Evolutionary conservation across 345 rosid species (phyloP).

Genomic region (Eutrema heterophyllum): DNA sequence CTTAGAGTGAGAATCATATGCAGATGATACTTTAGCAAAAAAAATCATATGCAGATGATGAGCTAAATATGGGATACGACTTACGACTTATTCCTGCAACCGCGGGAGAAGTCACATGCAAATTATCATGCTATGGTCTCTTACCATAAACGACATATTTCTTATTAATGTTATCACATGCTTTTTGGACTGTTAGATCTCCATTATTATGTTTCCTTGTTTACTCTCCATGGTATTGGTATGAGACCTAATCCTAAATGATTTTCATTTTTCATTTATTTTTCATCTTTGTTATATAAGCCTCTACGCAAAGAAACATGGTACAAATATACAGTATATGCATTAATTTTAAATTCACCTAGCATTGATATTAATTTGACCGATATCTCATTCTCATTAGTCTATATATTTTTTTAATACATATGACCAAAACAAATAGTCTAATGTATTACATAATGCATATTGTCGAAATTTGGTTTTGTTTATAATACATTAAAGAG

Average conservation of each 20-base stretch:
- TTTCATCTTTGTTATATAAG: neutral
- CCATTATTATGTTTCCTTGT: neutral
- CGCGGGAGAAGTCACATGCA: slow-evolving; percentile 23
- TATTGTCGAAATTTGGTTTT: too few species aligned
- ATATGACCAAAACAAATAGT: neutral
- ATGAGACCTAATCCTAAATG: neutral
- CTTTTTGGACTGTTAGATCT: neutral
- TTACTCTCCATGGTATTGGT: neutral
- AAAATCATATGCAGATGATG: neutral
- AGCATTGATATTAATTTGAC: neutral
- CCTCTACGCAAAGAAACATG: neutral
- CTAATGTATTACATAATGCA: neutral
- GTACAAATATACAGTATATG: neutral
- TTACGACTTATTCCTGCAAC: neutral
- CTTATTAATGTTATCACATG: slow-evolving; percentile 21
- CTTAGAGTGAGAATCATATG: neutral
- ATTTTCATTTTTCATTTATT: neutral
- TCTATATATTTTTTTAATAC: neutral
- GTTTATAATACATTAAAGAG: neutral
- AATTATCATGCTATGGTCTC: neutral
- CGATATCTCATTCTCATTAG: neutral
- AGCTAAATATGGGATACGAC: neutral
- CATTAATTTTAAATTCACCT: too few species aligned
- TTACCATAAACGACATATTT: slow-evolving; percentile 6
- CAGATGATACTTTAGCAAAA: too few species aligned